A percentile compares a stretch with the other conserved stretches of the same genome.
phyloP scores from a whole-genome alignment of 2,329 filamentous ascomycete species.

The Fusarium hostae region DNA sequence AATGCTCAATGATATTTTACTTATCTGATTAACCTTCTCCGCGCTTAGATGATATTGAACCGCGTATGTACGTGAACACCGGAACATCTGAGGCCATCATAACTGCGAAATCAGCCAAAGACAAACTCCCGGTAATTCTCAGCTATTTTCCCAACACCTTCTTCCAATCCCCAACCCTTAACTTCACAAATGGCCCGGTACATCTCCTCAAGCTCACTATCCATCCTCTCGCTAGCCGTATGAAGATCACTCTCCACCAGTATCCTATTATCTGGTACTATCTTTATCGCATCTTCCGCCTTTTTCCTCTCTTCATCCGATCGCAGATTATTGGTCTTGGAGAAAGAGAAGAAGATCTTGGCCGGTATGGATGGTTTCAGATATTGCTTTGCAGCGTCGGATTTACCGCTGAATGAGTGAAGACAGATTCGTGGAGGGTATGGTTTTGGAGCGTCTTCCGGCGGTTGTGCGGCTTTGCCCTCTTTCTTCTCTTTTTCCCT shows the following conservation, averaged over 20 bases:
- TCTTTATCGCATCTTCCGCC: constrained; percentile 72
- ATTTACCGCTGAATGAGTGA: constrained; percentile 85
- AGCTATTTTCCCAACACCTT: constrained; percentile 73
- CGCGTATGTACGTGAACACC: too few species aligned
- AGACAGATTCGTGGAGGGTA: constrained; percentile 89
- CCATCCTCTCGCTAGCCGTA: constrained; percentile 81
- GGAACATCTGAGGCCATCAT: too few species aligned
- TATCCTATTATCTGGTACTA: constrained; percentile 78
- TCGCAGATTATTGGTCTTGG: constrained; percentile 78
- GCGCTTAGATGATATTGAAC: too few species aligned
- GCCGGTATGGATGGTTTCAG: constrained; percentile 76
- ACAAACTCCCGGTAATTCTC: constrained; percentile 81
- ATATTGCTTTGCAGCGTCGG: constrained; percentile 80
- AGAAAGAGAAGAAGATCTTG: constrained; percentile 87
- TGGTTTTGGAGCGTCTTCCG: constrained; percentile 39
- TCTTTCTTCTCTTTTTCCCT: constrained; percentile 29
- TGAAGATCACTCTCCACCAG: constrained; percentile 90
- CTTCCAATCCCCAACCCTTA: constrained; percentile 77
- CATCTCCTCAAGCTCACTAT: constrained; percentile 76
- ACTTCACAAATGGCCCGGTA: constrained; percentile 76
- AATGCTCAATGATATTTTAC: fast-evolving
- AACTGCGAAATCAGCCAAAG: constrained; percentile 59
- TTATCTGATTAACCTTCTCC: background rate
- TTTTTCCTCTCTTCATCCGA: constrained; percentile 57
- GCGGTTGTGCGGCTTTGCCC: constrained; percentile 46